Conservation (phyloP, 108 stramenopile species). For the Stephanodiscus minutulus region DNA sequence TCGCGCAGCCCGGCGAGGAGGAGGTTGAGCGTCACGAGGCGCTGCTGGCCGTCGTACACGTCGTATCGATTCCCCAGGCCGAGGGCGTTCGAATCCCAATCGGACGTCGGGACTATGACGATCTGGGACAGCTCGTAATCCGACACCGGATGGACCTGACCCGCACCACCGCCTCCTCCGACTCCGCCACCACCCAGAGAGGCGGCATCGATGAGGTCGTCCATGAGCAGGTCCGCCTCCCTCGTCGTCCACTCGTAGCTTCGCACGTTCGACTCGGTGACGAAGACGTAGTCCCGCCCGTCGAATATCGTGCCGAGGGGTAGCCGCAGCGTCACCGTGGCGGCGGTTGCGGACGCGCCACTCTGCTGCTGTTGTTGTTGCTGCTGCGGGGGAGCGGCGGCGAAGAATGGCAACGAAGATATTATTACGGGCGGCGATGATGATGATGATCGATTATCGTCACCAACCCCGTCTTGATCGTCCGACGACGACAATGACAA, state of each 20-base stretch:
- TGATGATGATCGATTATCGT: too few species aligned
- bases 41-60: conserved; percentile 64
- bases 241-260: conserved; percentile 57
- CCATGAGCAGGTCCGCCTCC: conserved; percentile 48
- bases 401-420: neutral
- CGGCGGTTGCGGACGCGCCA: conserved; percentile 17
- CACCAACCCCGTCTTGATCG: neutral
- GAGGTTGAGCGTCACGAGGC: conserved; percentile 53
- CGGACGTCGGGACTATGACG: conserved; percentile 55
- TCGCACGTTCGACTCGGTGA: conserved; percentile 51
- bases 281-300: conserved; percentile 57
- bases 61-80: conserved; percentile 56
- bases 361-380: neutral
- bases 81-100: conserved; percentile 45
- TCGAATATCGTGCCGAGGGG: conserved; percentile 61
- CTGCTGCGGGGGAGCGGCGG: neutral
- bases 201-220: conserved; percentile 54
- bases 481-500: neutral
- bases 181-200: conserved; percentile 2
- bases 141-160: neutral
- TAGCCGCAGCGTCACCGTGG: conserved; percentile 50
- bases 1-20: conserved; percentile 55
- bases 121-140: conserved; percentile 62
- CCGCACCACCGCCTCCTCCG: neutral
- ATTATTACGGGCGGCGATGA: neutral